Base-by-base conservation (phyloP, 1,139 yeast genomes). In the Scheffersomyces parashehatae region DNA sequence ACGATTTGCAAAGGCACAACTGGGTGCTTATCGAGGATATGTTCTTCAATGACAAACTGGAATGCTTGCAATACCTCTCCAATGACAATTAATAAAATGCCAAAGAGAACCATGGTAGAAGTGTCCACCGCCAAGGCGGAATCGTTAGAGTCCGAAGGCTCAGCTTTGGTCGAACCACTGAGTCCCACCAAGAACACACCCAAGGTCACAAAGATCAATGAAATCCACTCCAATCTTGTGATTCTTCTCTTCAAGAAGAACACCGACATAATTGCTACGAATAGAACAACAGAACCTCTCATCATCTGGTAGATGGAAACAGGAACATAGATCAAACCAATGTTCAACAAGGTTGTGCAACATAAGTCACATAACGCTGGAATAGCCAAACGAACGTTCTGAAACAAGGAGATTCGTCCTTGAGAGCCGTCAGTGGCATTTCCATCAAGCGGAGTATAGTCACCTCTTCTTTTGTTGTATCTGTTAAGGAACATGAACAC, bases 241-340 rank as follows among this genome's bases (percentile, higher is more conserved):
- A 87, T 81, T 20, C 60, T 67, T 41, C 81, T 74, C 43, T 77
- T 73, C 52, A 88, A 73, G 54, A 85, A 85, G 0, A 83, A 32
- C 14, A 85, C 84, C 13, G 90, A 83, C 56, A 86, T 75, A 14
- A 83, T 62, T 2, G 91, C 96, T 29, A 87, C 95, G 67, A 85
- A 86, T 36, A 88, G 67, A 36, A 87, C 89, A 39, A 87, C 69
- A 0, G 91, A 79, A 4, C 96, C 95, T 51, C 95, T 72, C 11
- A 86, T 82, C 95, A 88, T 88, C 60, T 88, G 96, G 62, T 85
- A 88, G 37, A 87, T 77, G 1, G 91, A 84, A n/a, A 87, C 95
- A 0, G 95, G 95, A 1, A 83, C 82, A 59, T 82, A 81, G 12
- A 86, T 62, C 49, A 88, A 71, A 0, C 95, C 95, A n/a, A 86